These are phyloP conservation scores for Drosera capensis DNA, from an alignment of 148 eudicot genomes.

Conservation along the genomic window DNA sequence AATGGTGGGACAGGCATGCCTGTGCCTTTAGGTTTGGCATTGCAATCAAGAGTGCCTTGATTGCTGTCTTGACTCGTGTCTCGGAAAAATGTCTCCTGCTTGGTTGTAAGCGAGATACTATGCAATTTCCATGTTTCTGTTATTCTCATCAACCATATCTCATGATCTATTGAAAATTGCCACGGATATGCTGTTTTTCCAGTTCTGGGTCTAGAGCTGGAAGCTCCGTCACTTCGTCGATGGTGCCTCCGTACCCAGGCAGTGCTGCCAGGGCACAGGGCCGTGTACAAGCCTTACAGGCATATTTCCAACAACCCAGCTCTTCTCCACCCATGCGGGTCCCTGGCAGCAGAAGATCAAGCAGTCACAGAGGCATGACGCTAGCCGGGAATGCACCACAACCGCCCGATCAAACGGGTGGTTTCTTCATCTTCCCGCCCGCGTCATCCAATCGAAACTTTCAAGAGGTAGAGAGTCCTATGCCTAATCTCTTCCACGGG, in stretches of 20 bases:
- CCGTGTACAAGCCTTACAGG: constrained; percentile 71
- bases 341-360: constrained; percentile 42
- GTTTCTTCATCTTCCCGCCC: constrained; percentile 52
- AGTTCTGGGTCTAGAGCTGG: constrained; percentile 63
- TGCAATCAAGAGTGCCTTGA: too few relatives aligned
- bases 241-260: constrained; percentile 74
- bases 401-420: constrained; percentile 47
- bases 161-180: neutral
- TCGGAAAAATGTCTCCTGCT: neutral
- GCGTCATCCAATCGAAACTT: constrained; percentile 34
- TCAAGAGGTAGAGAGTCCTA: constrained; percentile 36
- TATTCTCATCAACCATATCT: neutral
- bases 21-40: too few relatives aligned
- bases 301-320: constrained; percentile 55
- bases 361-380: constrained; percentile 31
- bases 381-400: constrained; percentile 22
- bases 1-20: too few relatives aligned
- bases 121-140: neutral
- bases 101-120: neutral
- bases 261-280: constrained; percentile 79
- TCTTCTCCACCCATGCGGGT: constrained; percentile 31
- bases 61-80: too few relatives aligned
- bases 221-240: constrained; percentile 45
- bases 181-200: neutral
- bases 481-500: constrained; percentile 19